Evolutionary conservation across 148 eudicot species (phyloP).

Genomic region (Fallopia convolvulus): DNA sequence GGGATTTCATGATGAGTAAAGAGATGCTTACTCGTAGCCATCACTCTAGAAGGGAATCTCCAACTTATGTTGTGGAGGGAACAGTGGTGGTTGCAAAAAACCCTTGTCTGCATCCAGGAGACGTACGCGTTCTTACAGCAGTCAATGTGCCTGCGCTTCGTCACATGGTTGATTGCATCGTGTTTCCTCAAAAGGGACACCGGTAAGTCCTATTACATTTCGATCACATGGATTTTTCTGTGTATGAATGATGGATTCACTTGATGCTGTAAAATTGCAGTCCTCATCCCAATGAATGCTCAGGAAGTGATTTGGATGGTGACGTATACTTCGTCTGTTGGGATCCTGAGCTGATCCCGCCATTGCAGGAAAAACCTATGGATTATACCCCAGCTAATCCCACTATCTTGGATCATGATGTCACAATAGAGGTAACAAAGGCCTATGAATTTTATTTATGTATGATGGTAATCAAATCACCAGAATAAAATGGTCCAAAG

Average conservation of each 20-base stretch:
- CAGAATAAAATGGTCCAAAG: no score
- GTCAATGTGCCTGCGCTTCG: slow-evolving; percentile 49
- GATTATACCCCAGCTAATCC: slow-evolving; percentile 48
- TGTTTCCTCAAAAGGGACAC: slow-evolving; percentile 60
- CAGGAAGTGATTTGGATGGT: slow-evolving; percentile 97
- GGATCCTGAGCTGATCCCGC: slow-evolving; percentile 76
- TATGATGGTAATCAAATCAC: neutral
- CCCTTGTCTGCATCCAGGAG: slow-evolving; percentile 81
- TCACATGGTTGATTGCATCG: slow-evolving; percentile 80
- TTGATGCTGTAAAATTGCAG: slow-evolving; percentile 20
- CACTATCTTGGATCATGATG: slow-evolving; percentile 47
- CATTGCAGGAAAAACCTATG: slow-evolving; percentile 48
- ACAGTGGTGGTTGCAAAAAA: slow-evolving; percentile 68
- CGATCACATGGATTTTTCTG: neutral
- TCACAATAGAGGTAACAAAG: slow-evolving; percentile 53
- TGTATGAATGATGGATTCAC: no score
- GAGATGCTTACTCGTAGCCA: slow-evolving; percentile 14
- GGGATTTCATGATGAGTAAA: slow-evolving; percentile 22
- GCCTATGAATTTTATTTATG: neutral
- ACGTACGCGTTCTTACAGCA: slow-evolving; percentile 54
- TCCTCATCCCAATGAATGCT: slow-evolving; percentile 95
- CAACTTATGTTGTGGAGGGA: slow-evolving; percentile 23
- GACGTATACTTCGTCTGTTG: slow-evolving; percentile 86
- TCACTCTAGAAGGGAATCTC: neutral
- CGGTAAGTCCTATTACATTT: neutral